Conservation (phyloP, 331 rosid species). For the Quercus lobata region DNA sequence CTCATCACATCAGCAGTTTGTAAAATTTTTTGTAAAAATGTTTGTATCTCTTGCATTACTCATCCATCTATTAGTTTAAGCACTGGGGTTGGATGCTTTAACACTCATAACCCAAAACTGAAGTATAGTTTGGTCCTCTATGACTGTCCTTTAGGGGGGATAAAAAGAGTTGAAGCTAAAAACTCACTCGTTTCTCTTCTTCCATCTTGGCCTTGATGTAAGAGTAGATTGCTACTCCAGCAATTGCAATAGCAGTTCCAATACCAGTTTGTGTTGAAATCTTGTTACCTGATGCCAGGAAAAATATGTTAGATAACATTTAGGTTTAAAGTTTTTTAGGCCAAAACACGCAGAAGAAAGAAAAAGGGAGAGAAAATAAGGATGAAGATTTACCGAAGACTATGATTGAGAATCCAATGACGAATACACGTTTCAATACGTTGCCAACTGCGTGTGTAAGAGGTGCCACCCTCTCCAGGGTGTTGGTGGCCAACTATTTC, state of each 20-base stretch:
- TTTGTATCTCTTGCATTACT: too few species aligned
- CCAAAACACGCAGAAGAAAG: background rate
- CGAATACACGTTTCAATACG: constrained; percentile 94
- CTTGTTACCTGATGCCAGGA: constrained; percentile 66
- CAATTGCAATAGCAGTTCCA: constrained; percentile 87
- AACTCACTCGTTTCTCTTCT: constrained; percentile 94
- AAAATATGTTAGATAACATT: constrained; percentile 8
- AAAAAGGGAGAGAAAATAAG: constrained; percentile 1
- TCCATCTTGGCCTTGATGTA: constrained; percentile 82
- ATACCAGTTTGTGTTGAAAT: constrained; percentile 94
- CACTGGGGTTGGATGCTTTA: background rate
- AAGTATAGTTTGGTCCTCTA: background rate
- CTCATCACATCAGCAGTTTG: too few species aligned
- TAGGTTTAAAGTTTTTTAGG: background rate
- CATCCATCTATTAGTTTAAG: background rate
- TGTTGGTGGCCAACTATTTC: constrained; percentile 87
- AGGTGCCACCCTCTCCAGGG: constrained; percentile 97
- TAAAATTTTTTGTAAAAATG: too few species aligned
- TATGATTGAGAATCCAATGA: constrained; percentile 84
- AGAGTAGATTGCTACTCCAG: constrained; percentile 87
- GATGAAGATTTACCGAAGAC: constrained; percentile 55
- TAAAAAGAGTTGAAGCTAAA: background rate
- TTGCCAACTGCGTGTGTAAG: constrained; percentile 97
- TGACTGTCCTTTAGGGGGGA: too few species aligned
- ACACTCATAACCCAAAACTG: background rate